A percentile compares a stretch with the other conserved stretches of the same genome.
These are phyloP conservation scores for Elsinoe necatrix DNA, from an alignment of 2,329 filamentous ascomycete species.

Conservation along the genomic window DNA sequence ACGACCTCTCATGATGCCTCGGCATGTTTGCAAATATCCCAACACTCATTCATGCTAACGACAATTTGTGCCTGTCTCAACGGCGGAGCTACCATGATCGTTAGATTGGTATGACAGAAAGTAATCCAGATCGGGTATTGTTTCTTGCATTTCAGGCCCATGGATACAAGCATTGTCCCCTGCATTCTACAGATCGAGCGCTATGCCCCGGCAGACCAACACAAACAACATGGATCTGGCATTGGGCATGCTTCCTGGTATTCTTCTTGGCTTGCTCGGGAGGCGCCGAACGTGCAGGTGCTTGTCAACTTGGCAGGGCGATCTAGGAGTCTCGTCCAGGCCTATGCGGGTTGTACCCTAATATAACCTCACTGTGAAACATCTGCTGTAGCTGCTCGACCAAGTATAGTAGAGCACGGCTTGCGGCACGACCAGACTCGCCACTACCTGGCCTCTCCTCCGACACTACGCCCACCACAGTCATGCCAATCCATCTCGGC, in stretches of 20 bases:
- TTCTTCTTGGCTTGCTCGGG: not conserved
- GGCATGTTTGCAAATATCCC: not conserved
- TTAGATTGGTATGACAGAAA: constrained; percentile 11
- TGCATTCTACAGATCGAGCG: not conserved
- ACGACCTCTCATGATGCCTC: constrained; percentile 5
- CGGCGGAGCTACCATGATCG: not conserved
- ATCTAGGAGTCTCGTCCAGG: not conserved
- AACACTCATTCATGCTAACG: not conserved
- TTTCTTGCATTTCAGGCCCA: not conserved
- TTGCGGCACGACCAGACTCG: not conserved
- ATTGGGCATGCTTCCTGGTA: not conserved
- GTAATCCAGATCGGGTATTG: not conserved
- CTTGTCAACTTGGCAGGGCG: constrained; percentile 3
- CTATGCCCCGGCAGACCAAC: not conserved
- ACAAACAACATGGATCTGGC: not conserved
- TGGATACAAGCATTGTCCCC: not conserved
- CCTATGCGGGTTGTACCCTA: not conserved
- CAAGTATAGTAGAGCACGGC: not conserved
- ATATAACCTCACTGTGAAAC: constrained; percentile 3
- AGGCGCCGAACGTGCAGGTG: constrained; percentile 10
- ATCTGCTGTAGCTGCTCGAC: not conserved
- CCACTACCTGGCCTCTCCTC: not conserved
- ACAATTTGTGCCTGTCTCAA: not conserved
- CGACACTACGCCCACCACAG: not conserved
- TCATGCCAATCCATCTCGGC: not conserved